Evolutionary conservation across 140 eudicot species (phyloP).

Genomic region (Senecio squalidus): DNA sequence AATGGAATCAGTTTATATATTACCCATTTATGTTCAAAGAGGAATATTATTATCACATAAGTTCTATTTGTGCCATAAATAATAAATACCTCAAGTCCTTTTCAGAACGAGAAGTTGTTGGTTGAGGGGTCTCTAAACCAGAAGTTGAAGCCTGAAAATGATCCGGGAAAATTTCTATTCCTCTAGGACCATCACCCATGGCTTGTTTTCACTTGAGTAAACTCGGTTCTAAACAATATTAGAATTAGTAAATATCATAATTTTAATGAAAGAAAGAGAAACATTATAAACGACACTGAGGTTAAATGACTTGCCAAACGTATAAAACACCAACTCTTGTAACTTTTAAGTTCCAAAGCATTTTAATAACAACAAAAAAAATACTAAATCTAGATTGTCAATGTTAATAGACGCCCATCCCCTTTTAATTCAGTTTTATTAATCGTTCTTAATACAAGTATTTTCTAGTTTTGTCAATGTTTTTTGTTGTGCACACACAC

Average conservation of each 20-base stretch:
- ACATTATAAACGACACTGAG: background rate
- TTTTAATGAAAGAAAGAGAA: no score
- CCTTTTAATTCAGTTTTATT: no score
- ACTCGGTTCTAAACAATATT: background rate
- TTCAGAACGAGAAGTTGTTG: slow-evolving; percentile 17
- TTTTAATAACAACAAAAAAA: no score
- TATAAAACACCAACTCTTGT: no score
- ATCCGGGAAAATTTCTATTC: slow-evolving; percentile 47
- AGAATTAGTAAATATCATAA: background rate
- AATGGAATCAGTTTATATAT: slow-evolving; percentile 2
- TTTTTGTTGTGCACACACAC: no score
- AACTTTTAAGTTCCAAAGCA: no score
- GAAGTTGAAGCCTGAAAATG: slow-evolving; percentile 52
- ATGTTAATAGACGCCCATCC: no score
- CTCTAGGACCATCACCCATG: slow-evolving; percentile 73
- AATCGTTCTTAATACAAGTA: no score
- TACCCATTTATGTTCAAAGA: background rate
- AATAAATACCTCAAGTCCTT: slow-evolving; percentile 39
- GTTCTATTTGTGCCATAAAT: background rate
- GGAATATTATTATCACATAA: background rate
- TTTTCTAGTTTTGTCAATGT: no score
- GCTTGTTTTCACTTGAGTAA: slow-evolving; percentile 10
- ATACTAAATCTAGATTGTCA: no score
- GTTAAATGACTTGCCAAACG: background rate
- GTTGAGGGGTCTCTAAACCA: slow-evolving; percentile 25